Evolutionary conservation across 1,284 basidiomycete species (phyloP).

Genomic region (Chalciporus sp.): DNA sequence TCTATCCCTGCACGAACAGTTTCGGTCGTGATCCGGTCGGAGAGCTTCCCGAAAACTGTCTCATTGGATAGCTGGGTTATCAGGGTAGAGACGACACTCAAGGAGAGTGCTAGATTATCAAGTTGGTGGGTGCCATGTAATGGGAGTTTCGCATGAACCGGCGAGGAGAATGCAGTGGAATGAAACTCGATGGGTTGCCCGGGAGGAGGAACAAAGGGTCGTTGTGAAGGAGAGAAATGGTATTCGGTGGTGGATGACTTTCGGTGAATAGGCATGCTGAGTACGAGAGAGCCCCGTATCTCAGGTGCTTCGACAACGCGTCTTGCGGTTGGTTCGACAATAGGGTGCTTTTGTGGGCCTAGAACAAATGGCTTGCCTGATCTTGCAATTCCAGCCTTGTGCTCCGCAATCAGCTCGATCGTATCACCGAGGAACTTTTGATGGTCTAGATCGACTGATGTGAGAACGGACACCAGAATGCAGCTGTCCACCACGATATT

Average conservation of each 20-base stretch:
- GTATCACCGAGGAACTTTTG: slow-evolving; percentile 86
- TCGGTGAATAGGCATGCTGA: slow-evolving; percentile 30
- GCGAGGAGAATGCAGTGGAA: slow-evolving; percentile 45
- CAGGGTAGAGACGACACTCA: slow-evolving; percentile 67
- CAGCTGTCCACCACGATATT: slow-evolving; percentile 78
- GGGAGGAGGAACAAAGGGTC: slow-evolving; percentile 41
- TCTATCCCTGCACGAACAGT: slow-evolving; percentile 54
- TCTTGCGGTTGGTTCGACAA: slow-evolving; percentile 49
- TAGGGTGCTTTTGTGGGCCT: slow-evolving; percentile 63
- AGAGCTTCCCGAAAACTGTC: slow-evolving; percentile 15
- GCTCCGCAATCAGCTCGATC: slow-evolving; percentile 72
- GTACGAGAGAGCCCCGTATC: slow-evolving; percentile 47
- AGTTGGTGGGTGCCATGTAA: slow-evolving; percentile 85
- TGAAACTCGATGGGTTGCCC: slow-evolving; percentile 46
- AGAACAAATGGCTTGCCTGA: slow-evolving; percentile 72
- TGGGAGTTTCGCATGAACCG: slow-evolving; percentile 47
- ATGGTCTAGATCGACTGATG: slow-evolving; percentile 91
- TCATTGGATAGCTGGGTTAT: slow-evolving; percentile 44
- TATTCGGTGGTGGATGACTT: slow-evolving; percentile 32
- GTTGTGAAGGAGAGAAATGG: slow-evolving; percentile 36
- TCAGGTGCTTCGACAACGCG: slow-evolving; percentile 38
- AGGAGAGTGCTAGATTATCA: slow-evolving; percentile 75
- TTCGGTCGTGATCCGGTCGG: slow-evolving; percentile 28
- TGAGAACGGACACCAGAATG: slow-evolving; percentile 80
- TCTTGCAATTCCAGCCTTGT: slow-evolving; percentile 87